Evolutionary conservation across 331 rosid genomes (phyloP), one percentile per base, ranked within the genome.

Genomic region (Rhamnella rubrinervis): DNA sequence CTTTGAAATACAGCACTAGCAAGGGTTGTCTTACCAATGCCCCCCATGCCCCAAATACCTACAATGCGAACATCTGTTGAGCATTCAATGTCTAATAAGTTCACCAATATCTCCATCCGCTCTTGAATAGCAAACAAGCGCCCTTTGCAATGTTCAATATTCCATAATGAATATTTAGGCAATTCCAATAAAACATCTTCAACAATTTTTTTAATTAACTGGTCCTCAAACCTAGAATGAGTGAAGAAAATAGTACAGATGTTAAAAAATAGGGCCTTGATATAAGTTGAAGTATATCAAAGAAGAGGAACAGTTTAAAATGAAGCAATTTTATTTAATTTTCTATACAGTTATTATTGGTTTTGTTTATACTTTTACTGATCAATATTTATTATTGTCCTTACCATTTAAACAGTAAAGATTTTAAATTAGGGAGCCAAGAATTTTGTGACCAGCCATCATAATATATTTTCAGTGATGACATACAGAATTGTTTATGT

Each of bases 21-120:
- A 0, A 59, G 41, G 9, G 64, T 59, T 31, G 64, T 26, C 20
- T 59, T 59, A 13, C 64, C 64, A 13, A 59, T 26, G 1, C 64
- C 64, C 12, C 35, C 64, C 64, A 59, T 26, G 12, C 64, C 64
- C 11, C n/a, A 59, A 59, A 59, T 15, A 4, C 64, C 64, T 14
- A 59, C 17, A 5, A 59, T 31, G 8, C n/a, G 64, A 26, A 37
- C 41, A 26, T 59, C 19, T 0, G 64, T 11, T 56, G 61, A 56
- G 15, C 31, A 31, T 9, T 10, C 9, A 31, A 31, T 56, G 61
- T 8, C 28, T 15, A 59, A 18, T 23, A 59, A 26, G 8, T 19
- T 4, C 1, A 31, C n/a, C 1, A 59, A 3, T 26, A 31, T 8
- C 10, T 26, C 3, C 10, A 26, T 26, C 1, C 41, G 67, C 20